Evolutionary conservation across 78 protist genomes (phyloP), one percentile per base, ranked within the genome.

Genomic region (Paulinella micropora): DNA sequence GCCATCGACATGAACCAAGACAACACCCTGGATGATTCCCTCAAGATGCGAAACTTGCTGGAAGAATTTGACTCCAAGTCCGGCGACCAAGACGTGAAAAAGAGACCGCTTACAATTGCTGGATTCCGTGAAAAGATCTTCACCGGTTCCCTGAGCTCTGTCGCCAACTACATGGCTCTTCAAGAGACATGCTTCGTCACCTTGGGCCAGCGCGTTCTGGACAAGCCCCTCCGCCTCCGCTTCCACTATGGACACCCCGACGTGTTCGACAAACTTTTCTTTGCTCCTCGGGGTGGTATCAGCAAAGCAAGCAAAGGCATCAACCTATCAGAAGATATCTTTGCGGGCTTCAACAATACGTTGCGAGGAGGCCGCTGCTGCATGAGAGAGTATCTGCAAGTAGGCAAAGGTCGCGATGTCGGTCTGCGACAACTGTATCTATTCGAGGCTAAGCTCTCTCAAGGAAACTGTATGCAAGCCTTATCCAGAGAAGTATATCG

Each of bases 111-210:
- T 3, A 88, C 90, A 23, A 77, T 88, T 67, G 39, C 77, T 31
- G 90, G 90, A 1, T 88, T 88, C 90, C 90, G 90, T 34, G 90
- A 88, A 86, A 83, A 88, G 67, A 88, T 88, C 90, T 88, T 79
- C 73, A 88, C 90, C 38, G 86, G 85, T 23, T 35, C 15, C 38
- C 90, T 88, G 31, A 34, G 81, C 4, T 79, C 86, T 6, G 38
- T 88, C 32, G 90, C 90, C 28, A 40, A 79, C 38, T 88, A 73
- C 64, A 88, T 88, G 90, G 86, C 85, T 3, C 31, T 88, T 34
- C 90, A 87, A 41, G 90, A 87, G 83, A 40, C 86, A 83, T 79
- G 86, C 79, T 88, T 88, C 81, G 90, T 88, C 40, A 79, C 90
- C 28, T 86, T 88, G 39, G 36, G 85, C 0, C 90, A 88, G 86